Evolutionary conservation across 768 basidiomycete species (phyloP), one percentile per base, ranked within the genome.

Genomic region (Lentinula boryana): DNA sequence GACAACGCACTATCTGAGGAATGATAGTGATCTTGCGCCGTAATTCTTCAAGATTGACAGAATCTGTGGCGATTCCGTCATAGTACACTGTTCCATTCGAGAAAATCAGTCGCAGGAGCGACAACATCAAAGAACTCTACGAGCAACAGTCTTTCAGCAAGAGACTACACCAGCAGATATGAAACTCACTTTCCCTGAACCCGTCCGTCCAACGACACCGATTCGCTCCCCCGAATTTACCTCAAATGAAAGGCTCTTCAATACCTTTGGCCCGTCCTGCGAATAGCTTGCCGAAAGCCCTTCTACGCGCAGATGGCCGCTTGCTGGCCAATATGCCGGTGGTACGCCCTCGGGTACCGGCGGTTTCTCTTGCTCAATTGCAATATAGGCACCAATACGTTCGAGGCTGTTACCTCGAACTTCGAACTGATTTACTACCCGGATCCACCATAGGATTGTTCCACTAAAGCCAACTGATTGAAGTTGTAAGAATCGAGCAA

Each of bases 141-240:
- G 32, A 18, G n/a, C 12, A 36, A n/a, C 18, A 33, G 12, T 21
- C 18, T 8, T 33, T 9, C 23, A 23, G 16, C 31, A 32, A 49
- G 9, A 54, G n/a, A 33, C 16, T 2, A 10, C 72, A 16, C 9
- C 33, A 53, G 35, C 31, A n/a, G 33, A 12, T 70, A 75, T 33
- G 72, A 18, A 44, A 52, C 13, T n/a, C 55, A 74, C 75, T 72
- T 80, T 80, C 46, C 84, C 84, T 65, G 80, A 81, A 13, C 85
- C 85, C 2, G 85, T 86, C 23, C 84, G 70, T 5, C 85, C 85
- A 32, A 86, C 83, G 79, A 62, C 72, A 18, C 80, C 81, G 40
- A 84, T 72, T 16, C 78, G 75, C 59, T 81, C 78, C 1, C 82
- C 82, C 8, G 76, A 71, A 32, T 71, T 68, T 57, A 83, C 73